Evolutionary conservation across 2,329 filamentous ascomycete genomes (phyloP), one percentile per base, ranked within the genome.

Genomic region (Trichophyton mentagrophytes): DNA sequence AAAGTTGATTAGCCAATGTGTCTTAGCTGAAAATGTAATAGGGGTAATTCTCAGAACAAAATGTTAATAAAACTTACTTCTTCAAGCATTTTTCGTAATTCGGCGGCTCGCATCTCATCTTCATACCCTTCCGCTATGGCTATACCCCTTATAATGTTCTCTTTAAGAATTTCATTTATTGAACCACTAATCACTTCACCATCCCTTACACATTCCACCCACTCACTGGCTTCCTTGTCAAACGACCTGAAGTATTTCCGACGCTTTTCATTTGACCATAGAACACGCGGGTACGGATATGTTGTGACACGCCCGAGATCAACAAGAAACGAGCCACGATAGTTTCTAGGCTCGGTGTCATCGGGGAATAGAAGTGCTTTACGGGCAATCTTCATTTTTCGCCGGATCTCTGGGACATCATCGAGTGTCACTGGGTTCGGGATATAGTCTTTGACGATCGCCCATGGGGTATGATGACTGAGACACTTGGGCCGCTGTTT

Each of bases 371-470:
- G 46, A 15, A 59, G 42, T 11, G 60, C 61, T 25, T 61, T 63
- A 15, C 59, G 58, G 25, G 63, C 63, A 17, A 64, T 61, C 22
- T 42, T 30, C 60, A 62, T 63, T 42, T 64, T 63, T 22, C 60
- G 58, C 11, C 51, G 51, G 46, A 64, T 60, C 27, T 61, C 61
- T 3, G 61, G 63, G 13, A 62, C 56, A 62, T 64, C 60, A 8
- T 22, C 30, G n/a, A 63, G 20, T 17, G 60, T 30, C 13, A 62
- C 15, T 22, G 44, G 27, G 1, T 61, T 38, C 4, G 49, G 57
- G 22, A 62, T 61, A 27, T 63, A 60, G n/a, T 61, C 61, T n/a
- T 64, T 63, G 40, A 64, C 55, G 44, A 64, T 62, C 3, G 63
- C 61, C 61, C 63, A 62, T 36, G 57, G 61, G 5, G 56, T 36